phyloP scores from a whole-genome alignment of 2,329 filamentous ascomycete species.

The Chaetomium sp. region DNA sequence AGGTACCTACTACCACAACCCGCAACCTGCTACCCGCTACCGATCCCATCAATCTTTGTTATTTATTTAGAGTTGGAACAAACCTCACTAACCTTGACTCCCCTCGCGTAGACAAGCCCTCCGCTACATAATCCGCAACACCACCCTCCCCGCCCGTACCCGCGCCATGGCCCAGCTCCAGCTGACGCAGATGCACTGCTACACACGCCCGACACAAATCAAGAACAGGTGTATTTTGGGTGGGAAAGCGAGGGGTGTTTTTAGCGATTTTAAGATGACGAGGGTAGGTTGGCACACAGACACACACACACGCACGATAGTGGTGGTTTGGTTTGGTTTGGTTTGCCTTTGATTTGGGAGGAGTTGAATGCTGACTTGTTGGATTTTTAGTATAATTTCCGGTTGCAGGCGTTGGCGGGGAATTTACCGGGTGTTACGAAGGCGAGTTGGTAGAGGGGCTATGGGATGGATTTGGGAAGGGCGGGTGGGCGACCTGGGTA shows the following conservation, averaged over 20 bases:
- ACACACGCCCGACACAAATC: conserved; percentile 89
- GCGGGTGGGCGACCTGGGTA: neutral
- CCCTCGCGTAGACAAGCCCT: conserved; percentile 67
- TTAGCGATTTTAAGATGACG: conserved; percentile 86
- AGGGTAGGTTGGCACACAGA: too few species aligned
- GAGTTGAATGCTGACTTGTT: neutral
- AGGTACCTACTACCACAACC: conserved; percentile 48
- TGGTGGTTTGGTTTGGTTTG: too few species aligned
- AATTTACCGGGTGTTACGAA: conserved; percentile 89
- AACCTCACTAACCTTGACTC: neutral
- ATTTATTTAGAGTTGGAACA: neutral
- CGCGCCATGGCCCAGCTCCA: conserved; percentile 91
- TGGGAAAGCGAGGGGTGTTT: conserved; percentile 83
- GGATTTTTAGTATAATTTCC: conserved; percentile 76
- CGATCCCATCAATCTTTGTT: too few species aligned
- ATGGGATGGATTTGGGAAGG: neutral
- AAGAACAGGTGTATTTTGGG: conserved; percentile 88
- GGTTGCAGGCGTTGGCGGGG: conserved; percentile 78
- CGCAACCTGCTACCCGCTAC: too few species aligned
- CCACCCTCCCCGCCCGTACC: conserved; percentile 69
- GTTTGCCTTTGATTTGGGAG: too few species aligned
- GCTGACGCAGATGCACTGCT: conserved; percentile 90
- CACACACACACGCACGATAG: neutral
- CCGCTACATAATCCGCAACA: conserved; percentile 90
- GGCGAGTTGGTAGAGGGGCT: conserved; percentile 76